These are phyloP conservation scores for Salix udensis DNA, from an alignment of 345 rosid species.

Conservation along the genomic window DNA sequence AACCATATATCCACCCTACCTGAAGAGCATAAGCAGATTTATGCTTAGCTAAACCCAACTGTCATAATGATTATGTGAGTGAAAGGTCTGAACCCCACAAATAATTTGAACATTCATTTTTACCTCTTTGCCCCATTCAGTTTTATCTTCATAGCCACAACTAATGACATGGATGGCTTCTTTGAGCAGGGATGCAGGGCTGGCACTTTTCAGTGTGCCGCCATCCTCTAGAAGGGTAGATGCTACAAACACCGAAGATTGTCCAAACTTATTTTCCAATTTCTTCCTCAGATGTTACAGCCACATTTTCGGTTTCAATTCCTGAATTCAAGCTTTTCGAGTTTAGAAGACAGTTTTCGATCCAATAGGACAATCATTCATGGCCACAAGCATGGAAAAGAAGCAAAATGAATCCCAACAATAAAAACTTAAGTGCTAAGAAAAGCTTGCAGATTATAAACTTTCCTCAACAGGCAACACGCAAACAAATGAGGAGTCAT, in stretches of 20 bases:
- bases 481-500: too few relatives aligned
- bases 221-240: background rate
- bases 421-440: background rate
- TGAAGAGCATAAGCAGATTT: background rate
- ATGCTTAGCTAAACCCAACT: background rate
- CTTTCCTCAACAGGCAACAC: background rate
- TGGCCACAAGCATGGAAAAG: background rate
- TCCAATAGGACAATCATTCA: background rate
- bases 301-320: background rate
- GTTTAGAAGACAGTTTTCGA: background rate
- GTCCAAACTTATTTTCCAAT: background rate
- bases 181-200: background rate
- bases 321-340: background rate
- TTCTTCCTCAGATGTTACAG: background rate
- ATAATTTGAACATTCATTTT: background rate
- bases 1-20: background rate
- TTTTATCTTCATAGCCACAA: background rate
- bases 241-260: background rate
- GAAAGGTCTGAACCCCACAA: background rate
- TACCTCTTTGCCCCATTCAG: background rate
- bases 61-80: background rate
- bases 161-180: background rate
- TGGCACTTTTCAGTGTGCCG: background rate
- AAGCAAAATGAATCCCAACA: background rate
- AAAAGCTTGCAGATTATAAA: background rate